phyloP scores from a whole-genome alignment of 495 filamentous ascomycete genomes.

The Sporormia fimetaria region DNA sequence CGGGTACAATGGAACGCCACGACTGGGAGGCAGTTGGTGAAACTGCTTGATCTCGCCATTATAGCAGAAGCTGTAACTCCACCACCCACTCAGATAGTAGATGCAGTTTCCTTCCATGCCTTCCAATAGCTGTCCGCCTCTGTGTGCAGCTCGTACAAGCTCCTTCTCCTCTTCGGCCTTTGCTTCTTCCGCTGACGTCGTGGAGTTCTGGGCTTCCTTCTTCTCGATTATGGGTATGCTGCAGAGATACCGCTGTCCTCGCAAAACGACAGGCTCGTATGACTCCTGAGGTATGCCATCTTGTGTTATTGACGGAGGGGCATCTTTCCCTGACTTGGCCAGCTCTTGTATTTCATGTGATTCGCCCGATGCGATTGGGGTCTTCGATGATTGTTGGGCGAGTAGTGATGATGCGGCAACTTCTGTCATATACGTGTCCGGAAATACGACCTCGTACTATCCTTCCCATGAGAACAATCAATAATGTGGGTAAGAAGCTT shows the following conservation, averaged over 20 bases:
- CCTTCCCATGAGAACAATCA: not conserved
- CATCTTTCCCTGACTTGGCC: conserved; percentile 10
- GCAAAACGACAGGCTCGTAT: conserved; percentile 63
- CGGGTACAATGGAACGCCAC: conserved; percentile 54
- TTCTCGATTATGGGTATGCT: conserved; percentile 61
- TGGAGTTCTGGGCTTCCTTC: conserved; percentile 40
- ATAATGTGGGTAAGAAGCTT: conserved; percentile 16
- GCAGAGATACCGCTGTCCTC: conserved; percentile 68
- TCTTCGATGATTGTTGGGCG: conserved; percentile 10
- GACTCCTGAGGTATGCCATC: conserved; percentile 33
- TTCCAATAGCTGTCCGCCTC: conserved; percentile 80
- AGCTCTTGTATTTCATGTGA: conserved; percentile 23
- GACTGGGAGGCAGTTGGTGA: conserved; percentile 62
- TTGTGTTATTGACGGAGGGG: conserved; percentile 16
- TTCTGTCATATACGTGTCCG: conserved; percentile 62
- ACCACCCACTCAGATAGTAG: conserved; percentile 89
- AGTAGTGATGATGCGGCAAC: conserved; percentile 46
- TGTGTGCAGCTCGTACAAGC: conserved; percentile 66
- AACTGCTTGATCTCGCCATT: conserved; percentile 80
- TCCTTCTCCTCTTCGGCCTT: conserved; percentile 73
- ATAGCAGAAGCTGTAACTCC: conserved; percentile 96
- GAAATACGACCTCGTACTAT: conserved; percentile 74
- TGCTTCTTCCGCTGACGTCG: conserved; percentile 42
- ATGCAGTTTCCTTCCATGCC: conserved; percentile 81
- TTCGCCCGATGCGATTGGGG: conserved; percentile 16